phyloP scores from a whole-genome alignment of 768 basidiomycete genomes.

The Pleurotus sapidus region DNA sequence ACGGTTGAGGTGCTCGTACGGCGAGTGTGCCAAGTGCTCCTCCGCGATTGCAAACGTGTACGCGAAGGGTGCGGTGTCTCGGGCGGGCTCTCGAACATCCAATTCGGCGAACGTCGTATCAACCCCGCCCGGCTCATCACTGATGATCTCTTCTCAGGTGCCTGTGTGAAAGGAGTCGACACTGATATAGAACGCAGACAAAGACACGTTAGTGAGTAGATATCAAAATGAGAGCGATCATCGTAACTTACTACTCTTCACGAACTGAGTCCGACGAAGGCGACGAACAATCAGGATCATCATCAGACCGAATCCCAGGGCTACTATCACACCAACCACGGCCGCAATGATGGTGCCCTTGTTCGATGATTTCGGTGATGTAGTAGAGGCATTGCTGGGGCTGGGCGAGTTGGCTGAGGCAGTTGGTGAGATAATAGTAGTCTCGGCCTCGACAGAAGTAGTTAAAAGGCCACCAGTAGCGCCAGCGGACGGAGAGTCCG shows the following conservation, averaged over 20 bases:
- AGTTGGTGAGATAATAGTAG: background rate
- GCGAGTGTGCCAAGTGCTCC: background rate
- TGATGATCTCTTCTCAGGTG: conserved; percentile 1
- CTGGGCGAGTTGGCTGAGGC: background rate
- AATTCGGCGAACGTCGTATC: background rate
- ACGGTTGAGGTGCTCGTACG: background rate
- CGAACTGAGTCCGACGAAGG: background rate
- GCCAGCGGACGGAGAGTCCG: no score
- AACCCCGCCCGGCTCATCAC: background rate
- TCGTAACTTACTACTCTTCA: background rate
- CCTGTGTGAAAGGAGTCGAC: no score
- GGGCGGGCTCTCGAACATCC: background rate
- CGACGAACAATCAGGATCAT: background rate
- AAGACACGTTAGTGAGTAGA: background rate
- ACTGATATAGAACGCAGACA: background rate
- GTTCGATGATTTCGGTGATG: background rate
- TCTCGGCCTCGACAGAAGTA: no score
- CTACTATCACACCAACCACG: background rate
- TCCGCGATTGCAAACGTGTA: background rate
- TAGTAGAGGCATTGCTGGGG: background rate
- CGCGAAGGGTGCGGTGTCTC: background rate
- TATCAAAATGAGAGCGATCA: background rate
- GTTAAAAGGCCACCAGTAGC: no score
- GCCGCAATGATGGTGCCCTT: conserved; percentile 5
- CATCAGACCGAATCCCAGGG: background rate